Evolutionary conservation across 2,329 filamentous ascomycete species (phyloP).

Genomic region (Calonectria pteridis): DNA sequence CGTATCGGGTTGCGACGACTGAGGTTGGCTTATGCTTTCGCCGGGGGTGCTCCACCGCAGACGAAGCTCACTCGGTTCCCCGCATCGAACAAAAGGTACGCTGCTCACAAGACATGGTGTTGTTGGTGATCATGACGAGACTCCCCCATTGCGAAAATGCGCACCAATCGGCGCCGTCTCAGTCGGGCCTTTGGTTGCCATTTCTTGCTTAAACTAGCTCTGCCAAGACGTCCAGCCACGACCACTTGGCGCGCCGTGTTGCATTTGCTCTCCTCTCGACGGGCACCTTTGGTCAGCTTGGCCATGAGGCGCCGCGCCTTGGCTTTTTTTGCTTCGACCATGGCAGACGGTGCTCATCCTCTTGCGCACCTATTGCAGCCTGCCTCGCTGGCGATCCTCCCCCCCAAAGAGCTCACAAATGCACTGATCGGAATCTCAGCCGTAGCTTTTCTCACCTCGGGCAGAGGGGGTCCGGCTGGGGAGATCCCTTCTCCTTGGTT

Average conservation of each 20-base stretch:
- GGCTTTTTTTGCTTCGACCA: background rate
- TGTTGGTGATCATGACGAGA: background rate
- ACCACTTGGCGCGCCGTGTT: background rate
- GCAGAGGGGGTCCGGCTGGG: background rate
- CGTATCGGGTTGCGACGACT: background rate
- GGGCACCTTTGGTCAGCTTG: background rate
- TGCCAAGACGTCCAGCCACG: background rate
- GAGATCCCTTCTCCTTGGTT: background rate
- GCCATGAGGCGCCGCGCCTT: background rate
- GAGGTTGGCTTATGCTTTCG: background rate
- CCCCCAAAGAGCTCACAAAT: background rate
- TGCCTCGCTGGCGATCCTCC: too few relatives aligned
- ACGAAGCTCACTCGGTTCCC: background rate
- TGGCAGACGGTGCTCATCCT: background rate
- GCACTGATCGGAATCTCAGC: background rate
- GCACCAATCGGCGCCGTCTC: background rate
- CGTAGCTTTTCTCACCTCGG: background rate
- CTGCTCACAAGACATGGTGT: background rate
- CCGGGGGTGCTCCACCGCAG: background rate
- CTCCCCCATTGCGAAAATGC: background rate
- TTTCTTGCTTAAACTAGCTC: background rate
- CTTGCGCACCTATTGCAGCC: background rate
- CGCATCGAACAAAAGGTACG: background rate
- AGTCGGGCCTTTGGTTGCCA: background rate
- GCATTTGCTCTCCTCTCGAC: background rate